Percentiles rank a stretch among this genome's conserved stretches.
Evolutionary conservation across 352 stramenopile species (phyloP).

Genomic region (Globisporangium uncinulatum): DNA sequence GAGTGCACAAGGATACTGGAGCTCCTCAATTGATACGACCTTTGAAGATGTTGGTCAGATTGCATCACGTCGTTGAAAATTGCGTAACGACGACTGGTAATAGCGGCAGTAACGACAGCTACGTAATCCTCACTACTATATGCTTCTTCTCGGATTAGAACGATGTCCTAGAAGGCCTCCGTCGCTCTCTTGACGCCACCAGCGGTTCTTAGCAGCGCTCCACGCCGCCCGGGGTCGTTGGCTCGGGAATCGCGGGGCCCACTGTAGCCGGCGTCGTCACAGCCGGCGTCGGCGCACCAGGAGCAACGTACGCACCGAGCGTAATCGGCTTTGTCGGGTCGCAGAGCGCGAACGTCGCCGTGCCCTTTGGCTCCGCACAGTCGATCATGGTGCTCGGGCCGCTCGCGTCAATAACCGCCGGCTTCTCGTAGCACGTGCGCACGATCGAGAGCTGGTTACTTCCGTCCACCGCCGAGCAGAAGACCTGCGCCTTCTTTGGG

Average conservation of each 20-base stretch:
- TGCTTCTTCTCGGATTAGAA: no score
- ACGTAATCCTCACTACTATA: no score
- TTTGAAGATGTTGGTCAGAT: no score
- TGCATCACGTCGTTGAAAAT: no score
- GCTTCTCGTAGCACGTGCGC: slow-evolving; percentile 27
- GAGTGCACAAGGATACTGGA: background rate
- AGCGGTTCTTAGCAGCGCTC: no score
- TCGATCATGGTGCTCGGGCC: slow-evolving; percentile 15
- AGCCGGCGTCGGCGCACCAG: background rate
- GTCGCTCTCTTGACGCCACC: no score
- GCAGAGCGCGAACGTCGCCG: slow-evolving; percentile 13
- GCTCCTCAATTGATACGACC: no score
- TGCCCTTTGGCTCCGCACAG: slow-evolving; percentile 11
- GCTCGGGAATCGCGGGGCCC: background rate
- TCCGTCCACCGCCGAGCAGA: slow-evolving; percentile 51
- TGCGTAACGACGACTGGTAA: no score
- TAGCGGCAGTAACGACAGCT: no score
- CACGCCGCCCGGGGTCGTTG: background rate
- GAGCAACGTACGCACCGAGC: slow-evolving; percentile 15
- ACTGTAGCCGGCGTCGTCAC: background rate
- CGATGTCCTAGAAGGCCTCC: no score
- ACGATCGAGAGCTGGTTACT: slow-evolving; percentile 47
- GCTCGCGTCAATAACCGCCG: slow-evolving; percentile 5
- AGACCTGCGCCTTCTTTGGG: slow-evolving; percentile 51
- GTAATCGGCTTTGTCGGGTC: slow-evolving; percentile 17